These are phyloP conservation scores for Botrytis porri DNA, from an alignment of 2,329 filamentous ascomycete species.

Conservation along the genomic window DNA sequence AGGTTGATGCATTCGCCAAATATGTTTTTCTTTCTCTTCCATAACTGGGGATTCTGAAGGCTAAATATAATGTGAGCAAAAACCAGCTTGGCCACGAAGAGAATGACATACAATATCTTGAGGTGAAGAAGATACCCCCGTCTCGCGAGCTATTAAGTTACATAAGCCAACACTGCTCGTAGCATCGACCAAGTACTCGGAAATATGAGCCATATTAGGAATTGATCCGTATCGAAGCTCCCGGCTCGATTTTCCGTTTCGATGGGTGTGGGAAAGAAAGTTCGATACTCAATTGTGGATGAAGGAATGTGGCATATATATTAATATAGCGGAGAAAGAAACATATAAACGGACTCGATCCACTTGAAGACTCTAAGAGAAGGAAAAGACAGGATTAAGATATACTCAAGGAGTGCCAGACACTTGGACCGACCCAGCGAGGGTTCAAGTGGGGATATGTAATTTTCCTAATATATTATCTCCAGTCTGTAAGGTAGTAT, in stretches of 20 bases:
- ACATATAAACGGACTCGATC: slow-evolving; percentile 26
- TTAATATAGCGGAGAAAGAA: slow-evolving; percentile 20
- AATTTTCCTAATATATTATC: slow-evolving; percentile 25
- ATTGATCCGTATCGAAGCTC: slow-evolving; percentile 24
- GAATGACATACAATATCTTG: slow-evolving; percentile 36
- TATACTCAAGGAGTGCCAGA: slow-evolving; percentile 27
- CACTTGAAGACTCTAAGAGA: slow-evolving; percentile 21
- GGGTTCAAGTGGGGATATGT: slow-evolving; percentile 22
- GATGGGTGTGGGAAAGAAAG: slow-evolving; percentile 18
- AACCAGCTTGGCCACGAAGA: slow-evolving; percentile 1
- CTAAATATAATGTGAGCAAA: slow-evolving; percentile 29
- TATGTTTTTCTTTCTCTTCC: slow-evolving; percentile 47
- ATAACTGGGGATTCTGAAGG: slow-evolving; percentile 21
- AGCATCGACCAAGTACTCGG: slow-evolving; percentile 11
- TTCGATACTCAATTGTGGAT: not conserved
- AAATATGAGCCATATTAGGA: slow-evolving; percentile 20
- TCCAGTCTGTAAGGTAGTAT: slow-evolving; percentile 26
- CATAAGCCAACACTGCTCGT: slow-evolving; percentile 17
- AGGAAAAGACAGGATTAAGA: slow-evolving; percentile 23
- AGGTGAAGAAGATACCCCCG: slow-evolving; percentile 39
- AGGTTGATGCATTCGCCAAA: slow-evolving; percentile 58
- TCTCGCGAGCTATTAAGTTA: slow-evolving; percentile 34
- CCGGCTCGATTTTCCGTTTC: slow-evolving; percentile 26
- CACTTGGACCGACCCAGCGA: slow-evolving; percentile 29
- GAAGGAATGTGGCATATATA: slow-evolving; percentile 18